Percentiles rank a stretch among this genome's conserved stretches.
Evolutionary conservation across 257 asterid genomes (phyloP).

Genomic region (Scutellaria baicalensis): DNA sequence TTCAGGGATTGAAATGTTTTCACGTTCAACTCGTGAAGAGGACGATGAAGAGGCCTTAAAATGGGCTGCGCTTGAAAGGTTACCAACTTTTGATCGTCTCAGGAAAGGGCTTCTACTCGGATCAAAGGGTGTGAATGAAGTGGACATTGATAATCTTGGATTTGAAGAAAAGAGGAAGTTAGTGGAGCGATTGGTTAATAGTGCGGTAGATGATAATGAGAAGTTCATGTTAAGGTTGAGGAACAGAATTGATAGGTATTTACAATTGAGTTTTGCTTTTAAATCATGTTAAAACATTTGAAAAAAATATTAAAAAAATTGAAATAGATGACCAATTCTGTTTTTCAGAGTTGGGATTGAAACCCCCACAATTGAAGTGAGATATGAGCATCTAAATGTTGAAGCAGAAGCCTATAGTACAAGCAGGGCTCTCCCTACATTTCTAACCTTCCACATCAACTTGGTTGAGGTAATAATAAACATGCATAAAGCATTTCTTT

Average conservation of each 20-base stretch:
- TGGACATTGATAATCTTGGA: conserved; percentile 45
- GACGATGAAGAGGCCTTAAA: conserved; percentile 51
- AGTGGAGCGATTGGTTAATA: conserved; percentile 41
- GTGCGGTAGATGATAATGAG: conserved; percentile 55
- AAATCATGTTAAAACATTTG: too few species aligned
- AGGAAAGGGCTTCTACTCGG: conserved; percentile 59
- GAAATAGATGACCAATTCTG: neutral
- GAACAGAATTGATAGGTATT: conserved; percentile 56
- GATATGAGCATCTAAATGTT: conserved; percentile 50
- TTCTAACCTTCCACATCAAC: conserved; percentile 42
- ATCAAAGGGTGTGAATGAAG: conserved; percentile 44
- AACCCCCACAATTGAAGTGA: conserved; percentile 63
- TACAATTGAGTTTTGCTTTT: neutral
- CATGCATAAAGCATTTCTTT: neutral
- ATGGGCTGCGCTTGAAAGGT: conserved; percentile 63
- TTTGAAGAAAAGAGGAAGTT: conserved; percentile 31
- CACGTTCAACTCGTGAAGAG: conserved; percentile 49
- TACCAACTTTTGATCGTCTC: conserved; percentile 64
- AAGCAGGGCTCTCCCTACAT: conserved; percentile 47
- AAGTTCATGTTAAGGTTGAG: conserved; percentile 52
- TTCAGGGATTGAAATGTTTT: conserved; percentile 33
- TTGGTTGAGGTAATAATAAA: conserved; percentile 40
- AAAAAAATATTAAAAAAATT: neutral
- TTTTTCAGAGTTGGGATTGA: conserved; percentile 59
- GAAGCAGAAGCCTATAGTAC: conserved; percentile 54